A percentile compares a stretch with the other conserved stretches of the same genome.
phyloP scores from a whole-genome alignment of 768 basidiomycete genomes.

The Mycena latifolia region DNA sequence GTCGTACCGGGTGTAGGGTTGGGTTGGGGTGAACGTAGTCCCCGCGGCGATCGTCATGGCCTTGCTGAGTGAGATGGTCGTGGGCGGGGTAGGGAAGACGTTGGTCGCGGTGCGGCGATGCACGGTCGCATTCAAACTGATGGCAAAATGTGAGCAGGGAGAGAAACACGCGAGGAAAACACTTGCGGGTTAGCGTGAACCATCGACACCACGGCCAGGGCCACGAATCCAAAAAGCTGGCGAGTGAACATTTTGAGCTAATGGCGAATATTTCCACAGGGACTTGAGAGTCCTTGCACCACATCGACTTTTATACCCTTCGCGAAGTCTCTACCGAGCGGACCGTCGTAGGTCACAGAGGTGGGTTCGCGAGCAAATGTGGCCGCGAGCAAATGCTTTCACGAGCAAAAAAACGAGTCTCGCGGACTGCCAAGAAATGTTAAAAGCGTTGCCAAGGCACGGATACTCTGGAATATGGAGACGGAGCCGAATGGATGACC shows the following conservation, averaged over 20 bases:
- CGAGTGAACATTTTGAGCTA: slow-evolving; percentile 4
- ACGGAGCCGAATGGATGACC: not conserved
- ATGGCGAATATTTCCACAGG: not conserved
- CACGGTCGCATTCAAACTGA: slow-evolving; percentile 23
- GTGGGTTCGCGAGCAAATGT: not conserved
- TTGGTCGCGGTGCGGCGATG: slow-evolving; percentile 51
- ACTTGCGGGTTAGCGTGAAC: slow-evolving; percentile 14
- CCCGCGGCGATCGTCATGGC: slow-evolving; percentile 49
- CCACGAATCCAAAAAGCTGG: slow-evolving; percentile 1
- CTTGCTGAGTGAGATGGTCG: slow-evolving; percentile 49
- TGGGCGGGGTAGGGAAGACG: slow-evolving; percentile 49
- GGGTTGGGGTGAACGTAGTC: slow-evolving; percentile 49
- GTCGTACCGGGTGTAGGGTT: slow-evolving; percentile 52
- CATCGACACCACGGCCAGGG: not conserved
- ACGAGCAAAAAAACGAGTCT: slow-evolving; percentile 1
- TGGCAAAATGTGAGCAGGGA: not conserved
- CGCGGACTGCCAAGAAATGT: slow-evolving; percentile 9
- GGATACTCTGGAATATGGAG: too few species aligned
- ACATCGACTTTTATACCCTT: not conserved
- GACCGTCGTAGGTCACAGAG: not conserved
- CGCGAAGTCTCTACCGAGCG: not conserved
- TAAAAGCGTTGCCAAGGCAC: too few species aligned
- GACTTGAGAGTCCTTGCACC: too few species aligned
- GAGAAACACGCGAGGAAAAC: not conserved
- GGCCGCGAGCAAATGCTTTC: too few species aligned